These are phyloP conservation scores for Leccinum incarnatum DNA, from an alignment of 768 basidiomycete species.

Conservation along the genomic window DNA sequence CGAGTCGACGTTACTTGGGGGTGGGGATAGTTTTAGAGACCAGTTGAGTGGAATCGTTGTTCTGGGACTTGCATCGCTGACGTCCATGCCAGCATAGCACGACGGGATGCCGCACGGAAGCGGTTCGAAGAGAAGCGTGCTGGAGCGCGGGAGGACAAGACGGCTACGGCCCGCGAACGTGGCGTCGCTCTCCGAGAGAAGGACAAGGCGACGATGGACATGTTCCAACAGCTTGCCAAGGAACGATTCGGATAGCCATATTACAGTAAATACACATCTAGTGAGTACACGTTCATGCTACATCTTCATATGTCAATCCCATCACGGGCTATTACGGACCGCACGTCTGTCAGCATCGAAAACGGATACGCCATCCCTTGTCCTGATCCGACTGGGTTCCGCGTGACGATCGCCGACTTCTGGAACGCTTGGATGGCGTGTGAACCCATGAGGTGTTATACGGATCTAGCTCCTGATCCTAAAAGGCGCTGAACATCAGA, in stretches of 20 bases:
- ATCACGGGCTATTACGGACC: background rate
- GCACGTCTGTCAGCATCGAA: background rate
- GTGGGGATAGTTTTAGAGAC: conserved; percentile 77
- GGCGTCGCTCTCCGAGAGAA: conserved; percentile 64
- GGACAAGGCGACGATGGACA: conserved; percentile 92
- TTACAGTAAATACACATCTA: background rate
- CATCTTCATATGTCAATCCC: background rate
- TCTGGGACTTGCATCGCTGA: conserved; percentile 3
- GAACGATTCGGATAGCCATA: conserved; percentile 68
- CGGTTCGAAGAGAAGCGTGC: conserved; percentile 55
- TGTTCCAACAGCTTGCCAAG: conserved; percentile 93
- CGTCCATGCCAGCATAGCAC: conserved; percentile 55
- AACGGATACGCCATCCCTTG: background rate
- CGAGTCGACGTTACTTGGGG: conserved; percentile 78
- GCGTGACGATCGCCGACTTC: background rate
- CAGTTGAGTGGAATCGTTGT: conserved; percentile 41
- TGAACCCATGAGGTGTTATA: conserved; percentile 41
- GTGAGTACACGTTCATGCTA: conserved; percentile 15
- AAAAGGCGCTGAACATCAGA: background rate
- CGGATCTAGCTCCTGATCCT: conserved; percentile 31
- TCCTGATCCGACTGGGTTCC: background rate
- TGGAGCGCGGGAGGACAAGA: conserved; percentile 45
- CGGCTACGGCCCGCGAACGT: conserved; percentile 56
- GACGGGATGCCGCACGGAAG: conserved; percentile 67
- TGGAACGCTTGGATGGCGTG: background rate